Conservation (phyloP, 441 rosid species). For the Syzygium syzygioides region DNA sequence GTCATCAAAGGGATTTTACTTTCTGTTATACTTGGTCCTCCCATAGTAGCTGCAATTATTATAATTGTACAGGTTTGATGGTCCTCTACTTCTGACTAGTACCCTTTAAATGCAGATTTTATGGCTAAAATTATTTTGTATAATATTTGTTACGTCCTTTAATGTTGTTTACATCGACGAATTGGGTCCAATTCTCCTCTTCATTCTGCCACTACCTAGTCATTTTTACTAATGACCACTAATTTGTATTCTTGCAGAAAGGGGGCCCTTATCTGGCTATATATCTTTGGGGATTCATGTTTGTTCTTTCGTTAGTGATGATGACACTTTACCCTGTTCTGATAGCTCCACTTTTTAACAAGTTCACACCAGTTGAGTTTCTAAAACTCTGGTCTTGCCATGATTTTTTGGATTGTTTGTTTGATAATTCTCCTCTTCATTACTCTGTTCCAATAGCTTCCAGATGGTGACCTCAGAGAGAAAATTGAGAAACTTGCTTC, state of each 20-base stretch:
- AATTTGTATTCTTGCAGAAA: constrained; percentile 50
- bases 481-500: constrained; percentile 91
- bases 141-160: neutral
- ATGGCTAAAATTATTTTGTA: neutral
- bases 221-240: neutral
- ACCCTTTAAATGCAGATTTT: neutral
- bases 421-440: neutral
- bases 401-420: neutral
- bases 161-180: neutral
- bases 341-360: constrained; percentile 95
- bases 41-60: constrained; percentile 77
- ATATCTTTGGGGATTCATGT: constrained; percentile 98
- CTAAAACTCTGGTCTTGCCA: constrained; percentile 10
- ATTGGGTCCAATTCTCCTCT: neutral
- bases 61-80: constrained; percentile 70
- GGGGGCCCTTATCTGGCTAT: constrained; percentile 99
- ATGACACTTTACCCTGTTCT: constrained; percentile 85
- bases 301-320: constrained; percentile 91
- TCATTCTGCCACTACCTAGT: neutral
- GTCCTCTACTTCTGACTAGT: neutral
- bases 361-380: constrained; percentile 91
- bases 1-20: constrained; percentile 72
- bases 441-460: constrained; percentile 50
- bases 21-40: constrained; percentile 78
- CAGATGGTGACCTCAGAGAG: constrained; percentile 76